Conservation (phyloP, 176 grass and related monocot genomes). For the Musa beccarii region DNA sequence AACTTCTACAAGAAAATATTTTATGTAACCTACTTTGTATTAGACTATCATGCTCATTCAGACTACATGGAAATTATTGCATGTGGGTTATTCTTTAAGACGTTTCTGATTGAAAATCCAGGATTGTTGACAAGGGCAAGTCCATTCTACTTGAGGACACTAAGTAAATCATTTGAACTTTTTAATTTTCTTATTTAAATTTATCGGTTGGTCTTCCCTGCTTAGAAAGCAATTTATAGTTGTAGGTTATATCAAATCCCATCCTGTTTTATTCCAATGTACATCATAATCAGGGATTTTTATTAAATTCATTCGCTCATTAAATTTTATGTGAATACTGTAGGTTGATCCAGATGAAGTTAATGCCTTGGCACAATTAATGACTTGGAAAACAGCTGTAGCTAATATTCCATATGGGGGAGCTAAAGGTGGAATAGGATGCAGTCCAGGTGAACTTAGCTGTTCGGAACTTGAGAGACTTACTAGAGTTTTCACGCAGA, state of each 20-base stretch:
- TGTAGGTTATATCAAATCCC: not conserved
- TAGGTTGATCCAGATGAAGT: slow-evolving; percentile 94
- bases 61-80: not conserved
- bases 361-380: slow-evolving; percentile 91
- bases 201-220: not conserved
- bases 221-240: not conserved
- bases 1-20: not conserved
- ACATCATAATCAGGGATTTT: not conserved
- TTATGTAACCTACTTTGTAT: not conserved
- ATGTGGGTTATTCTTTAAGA: not conserved
- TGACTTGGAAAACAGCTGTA: slow-evolving; percentile 93
- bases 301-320: not conserved
- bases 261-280: not conserved
- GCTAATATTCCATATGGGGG: slow-evolving; percentile 94
- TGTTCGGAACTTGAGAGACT: slow-evolving; percentile 72
- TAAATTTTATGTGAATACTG: not conserved
- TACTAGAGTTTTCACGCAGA: slow-evolving; percentile 89
- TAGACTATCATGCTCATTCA: not conserved
- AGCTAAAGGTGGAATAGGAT: slow-evolving; percentile 92
- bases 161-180: not conserved
- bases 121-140: not conserved
- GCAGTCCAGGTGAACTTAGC: slow-evolving; percentile 63
- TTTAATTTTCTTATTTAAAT: not conserved
- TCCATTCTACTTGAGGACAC: not conserved
- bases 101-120: not conserved